Percentiles rank a stretch among this genome's conserved stretches.
Evolutionary conservation across 2,329 filamentous ascomycete genomes (phyloP).

Genomic region (Madurella mycetomatis): DNA sequence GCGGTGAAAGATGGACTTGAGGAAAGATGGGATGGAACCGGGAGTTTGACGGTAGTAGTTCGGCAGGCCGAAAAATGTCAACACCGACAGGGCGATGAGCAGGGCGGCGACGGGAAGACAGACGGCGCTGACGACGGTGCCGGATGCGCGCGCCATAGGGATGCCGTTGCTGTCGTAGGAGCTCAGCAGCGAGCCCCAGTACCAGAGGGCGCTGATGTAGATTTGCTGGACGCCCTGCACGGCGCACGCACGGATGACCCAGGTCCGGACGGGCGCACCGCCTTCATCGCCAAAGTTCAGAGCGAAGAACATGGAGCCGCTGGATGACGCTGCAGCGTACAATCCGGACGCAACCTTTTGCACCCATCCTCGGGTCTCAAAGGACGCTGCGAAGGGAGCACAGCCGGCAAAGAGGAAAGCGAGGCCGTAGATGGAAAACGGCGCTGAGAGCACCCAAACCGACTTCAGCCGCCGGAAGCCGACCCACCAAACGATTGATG

Average conservation of each 20-base stretch:
- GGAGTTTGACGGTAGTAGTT: slow-evolving; percentile 61
- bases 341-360: slow-evolving; percentile 57
- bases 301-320: slow-evolving; percentile 61
- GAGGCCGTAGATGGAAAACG: slow-evolving; percentile 58
- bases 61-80: slow-evolving; percentile 56
- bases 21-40: slow-evolving; percentile 61
- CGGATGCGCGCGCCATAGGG: slow-evolving; percentile 32
- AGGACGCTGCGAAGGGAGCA: slow-evolving; percentile 46
- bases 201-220: slow-evolving; percentile 61
- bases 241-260: slow-evolving; percentile 60
- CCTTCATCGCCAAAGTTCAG: slow-evolving; percentile 61
- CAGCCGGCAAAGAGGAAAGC: slow-evolving; percentile 58
- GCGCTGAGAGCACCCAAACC: slow-evolving; percentile 51
- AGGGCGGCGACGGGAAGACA: slow-evolving; percentile 53
- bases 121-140: slow-evolving; percentile 38
- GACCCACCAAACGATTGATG: slow-evolving; percentile 59
- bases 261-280: slow-evolving; percentile 57
- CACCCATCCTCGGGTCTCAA: slow-evolving; percentile 40
- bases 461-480: slow-evolving; percentile 54
- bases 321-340: slow-evolving; percentile 58
- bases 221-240: slow-evolving; percentile 64
- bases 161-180: slow-evolving; percentile 39
- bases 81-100: slow-evolving; percentile 49
- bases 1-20: slow-evolving; percentile 54
- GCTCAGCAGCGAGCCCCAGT: slow-evolving; percentile 56